Percentiles rank a stretch among this genome's conserved stretches.
phyloP scores from a whole-genome alignment of 495 filamentous ascomycete species.

The Penicillium paradoxum region DNA sequence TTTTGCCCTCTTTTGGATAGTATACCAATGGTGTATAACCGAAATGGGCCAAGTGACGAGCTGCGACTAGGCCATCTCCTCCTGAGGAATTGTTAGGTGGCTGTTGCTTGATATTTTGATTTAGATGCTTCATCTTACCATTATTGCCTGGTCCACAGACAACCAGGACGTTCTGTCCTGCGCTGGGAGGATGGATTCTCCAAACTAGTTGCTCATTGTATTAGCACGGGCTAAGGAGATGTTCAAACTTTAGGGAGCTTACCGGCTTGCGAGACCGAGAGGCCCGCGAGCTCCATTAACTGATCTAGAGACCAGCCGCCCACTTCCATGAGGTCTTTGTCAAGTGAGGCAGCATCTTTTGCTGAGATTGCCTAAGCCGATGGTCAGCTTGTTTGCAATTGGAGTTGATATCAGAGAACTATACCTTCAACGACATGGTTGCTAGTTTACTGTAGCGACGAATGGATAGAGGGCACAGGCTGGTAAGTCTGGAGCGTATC shows the following conservation, averaged over 20 bases:
- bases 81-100: conserved; percentile 42
- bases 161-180: conserved; percentile 72
- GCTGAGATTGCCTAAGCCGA: conserved; percentile 68
- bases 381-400: neutral
- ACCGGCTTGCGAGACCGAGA: conserved; percentile 93
- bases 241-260: conserved; percentile 1
- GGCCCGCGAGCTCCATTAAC: conserved; percentile 92
- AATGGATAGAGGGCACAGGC: conserved; percentile 5
- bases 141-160: conserved; percentile 95
- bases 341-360: conserved; percentile 80
- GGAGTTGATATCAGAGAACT: neutral
- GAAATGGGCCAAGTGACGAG: conserved; percentile 89
- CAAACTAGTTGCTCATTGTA: conserved; percentile 14
- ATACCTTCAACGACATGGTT: conserved; percentile 42
- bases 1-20: conserved; percentile 87
- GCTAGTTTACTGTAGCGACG: conserved; percentile 29
- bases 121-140: conserved; percentile 46
- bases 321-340: conserved; percentile 88
- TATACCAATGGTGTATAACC: conserved; percentile 87
- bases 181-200: conserved; percentile 64
- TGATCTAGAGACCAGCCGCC: conserved; percentile 95
- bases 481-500: conserved; percentile 19
- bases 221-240: neutral
- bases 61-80: conserved; percentile 92
- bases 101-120: neutral